Percentiles rank a stretch among this genome's conserved stretches.
phyloP scores from a whole-genome alignment of 352 stramenopile species.

The Blastocystis sp. region DNA sequence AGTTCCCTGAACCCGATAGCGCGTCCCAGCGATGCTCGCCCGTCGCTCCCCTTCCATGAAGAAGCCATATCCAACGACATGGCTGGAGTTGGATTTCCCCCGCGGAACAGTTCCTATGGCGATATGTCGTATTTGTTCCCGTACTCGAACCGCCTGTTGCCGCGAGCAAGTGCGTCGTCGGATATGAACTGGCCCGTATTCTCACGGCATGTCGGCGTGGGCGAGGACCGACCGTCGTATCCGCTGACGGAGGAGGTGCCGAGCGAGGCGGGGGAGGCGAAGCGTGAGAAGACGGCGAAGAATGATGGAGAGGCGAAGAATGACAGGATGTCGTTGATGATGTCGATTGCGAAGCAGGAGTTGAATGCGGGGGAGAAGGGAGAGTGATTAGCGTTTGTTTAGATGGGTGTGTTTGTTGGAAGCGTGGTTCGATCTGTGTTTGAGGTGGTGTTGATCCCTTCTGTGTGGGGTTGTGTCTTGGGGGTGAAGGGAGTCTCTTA shows the following conservation, averaged over 20 bases:
- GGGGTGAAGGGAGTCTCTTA: not conserved
- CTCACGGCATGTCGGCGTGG: not conserved
- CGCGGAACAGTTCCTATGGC: conserved; percentile 16
- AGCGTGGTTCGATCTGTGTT: not conserved
- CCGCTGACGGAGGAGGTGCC: not conserved
- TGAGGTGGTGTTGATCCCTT: not conserved
- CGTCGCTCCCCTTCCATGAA: not conserved
- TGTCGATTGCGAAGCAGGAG: not conserved
- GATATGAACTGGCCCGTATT: conserved; percentile 41
- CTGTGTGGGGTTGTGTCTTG: not conserved
- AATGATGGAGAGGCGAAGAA: too few species aligned
- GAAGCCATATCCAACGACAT: conserved; percentile 2
- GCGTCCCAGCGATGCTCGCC: not conserved
- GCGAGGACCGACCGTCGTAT: conserved; percentile 1
- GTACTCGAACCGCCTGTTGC: not conserved
- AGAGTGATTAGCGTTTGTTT: not conserved
- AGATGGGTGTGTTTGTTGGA: not conserved
- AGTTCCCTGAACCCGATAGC: not conserved
- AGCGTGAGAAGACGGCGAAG: not conserved
- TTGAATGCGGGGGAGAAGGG: not conserved
- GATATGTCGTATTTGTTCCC: conserved; percentile 46
- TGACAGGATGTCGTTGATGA: conserved; percentile 9
- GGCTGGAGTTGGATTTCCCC: not conserved
- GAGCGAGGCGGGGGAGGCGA: not conserved
- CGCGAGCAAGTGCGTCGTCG: not conserved